phyloP scores from a whole-genome alignment of 2,329 filamentous ascomycete species.

The Venturia carpophila region DNA sequence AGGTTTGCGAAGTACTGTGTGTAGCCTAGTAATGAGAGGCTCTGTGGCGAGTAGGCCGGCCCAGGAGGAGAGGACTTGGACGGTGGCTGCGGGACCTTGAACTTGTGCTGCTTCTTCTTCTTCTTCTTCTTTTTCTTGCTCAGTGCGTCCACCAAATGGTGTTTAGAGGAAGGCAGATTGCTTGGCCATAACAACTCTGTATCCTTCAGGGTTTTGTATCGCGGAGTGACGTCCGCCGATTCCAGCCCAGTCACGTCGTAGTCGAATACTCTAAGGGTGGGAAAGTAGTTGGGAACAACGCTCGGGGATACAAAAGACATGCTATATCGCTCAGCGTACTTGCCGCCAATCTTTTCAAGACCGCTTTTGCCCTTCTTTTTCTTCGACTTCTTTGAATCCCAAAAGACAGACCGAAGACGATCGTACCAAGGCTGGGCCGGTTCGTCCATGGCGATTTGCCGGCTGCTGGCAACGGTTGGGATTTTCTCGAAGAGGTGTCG shows the following conservation, averaged over 20 bases:
- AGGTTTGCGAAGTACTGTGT: conserved; percentile 92
- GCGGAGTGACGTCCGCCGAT: conserved; percentile 8
- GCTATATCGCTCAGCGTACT: conserved; percentile 78
- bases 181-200: background rate
- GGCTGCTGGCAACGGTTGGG: conserved; percentile 45
- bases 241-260: conserved; percentile 77
- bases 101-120: conserved; percentile 47
- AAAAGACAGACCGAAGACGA: background rate
- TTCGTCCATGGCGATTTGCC: conserved; percentile 19
- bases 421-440: conserved; percentile 20
- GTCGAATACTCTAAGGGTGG: conserved; percentile 79
- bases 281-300: conserved; percentile 87
- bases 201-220: conserved; percentile 19
- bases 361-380: conserved; percentile 45
- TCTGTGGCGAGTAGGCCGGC: conserved; percentile 81
- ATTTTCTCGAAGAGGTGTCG: conserved; percentile 70
- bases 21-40: conserved; percentile 70
- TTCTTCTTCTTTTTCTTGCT: conserved; percentile 50
- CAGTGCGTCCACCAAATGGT: conserved; percentile 35
- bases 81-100: conserved; percentile 59
- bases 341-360: conserved; percentile 63
- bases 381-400: conserved; percentile 33
- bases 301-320: conserved; percentile 75
- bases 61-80: conserved; percentile 67
- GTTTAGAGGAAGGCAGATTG: conserved; percentile 31